Conservation (phyloP, 352 stramenopile species). For the Detonula confervacea region DNA sequence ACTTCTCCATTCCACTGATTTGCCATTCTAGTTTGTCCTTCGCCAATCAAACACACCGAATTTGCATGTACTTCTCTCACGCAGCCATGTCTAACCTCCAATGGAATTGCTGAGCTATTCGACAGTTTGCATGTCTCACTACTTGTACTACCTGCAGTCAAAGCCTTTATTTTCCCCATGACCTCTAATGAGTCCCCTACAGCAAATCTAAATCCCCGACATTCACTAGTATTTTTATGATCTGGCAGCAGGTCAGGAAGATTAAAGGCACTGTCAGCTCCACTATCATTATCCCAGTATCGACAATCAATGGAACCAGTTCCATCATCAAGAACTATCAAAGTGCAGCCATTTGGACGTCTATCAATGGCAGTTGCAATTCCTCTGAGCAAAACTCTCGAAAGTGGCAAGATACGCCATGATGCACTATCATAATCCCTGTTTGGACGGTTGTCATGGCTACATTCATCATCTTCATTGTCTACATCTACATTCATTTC, state of each 20-base stretch:
- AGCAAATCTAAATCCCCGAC: conserved; percentile 26
- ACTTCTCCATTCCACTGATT: conserved; percentile 48
- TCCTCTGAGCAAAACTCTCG: conserved; percentile 41
- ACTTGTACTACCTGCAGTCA: conserved; percentile 39
- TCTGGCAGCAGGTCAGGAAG: conserved; percentile 25
- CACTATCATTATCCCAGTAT: conserved; percentile 41
- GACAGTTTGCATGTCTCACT: conserved; percentile 5
- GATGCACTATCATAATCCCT: background rate
- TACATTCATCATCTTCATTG: background rate
- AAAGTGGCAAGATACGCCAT: conserved; percentile 49
- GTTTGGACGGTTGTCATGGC: background rate
- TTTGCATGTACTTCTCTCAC: conserved; percentile 61
- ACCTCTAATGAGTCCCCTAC: conserved; percentile 54
- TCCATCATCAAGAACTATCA: conserved; percentile 56
- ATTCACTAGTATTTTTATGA: conserved; percentile 11
- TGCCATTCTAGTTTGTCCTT: conserved; percentile 21
- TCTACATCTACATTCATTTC: background rate
- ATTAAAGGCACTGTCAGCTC: conserved; percentile 20
- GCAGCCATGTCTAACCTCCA: conserved; percentile 49
- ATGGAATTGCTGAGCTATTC: background rate
- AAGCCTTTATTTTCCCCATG: conserved; percentile 51
- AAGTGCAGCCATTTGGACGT: conserved; percentile 47
- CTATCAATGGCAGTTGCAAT: conserved; percentile 46
- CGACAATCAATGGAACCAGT: conserved; percentile 55
- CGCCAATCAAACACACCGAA: conserved; percentile 47